These are phyloP conservation scores for Protomyces pachydermus DNA, from an alignment of 1,139 yeast species.

Conservation along the genomic window DNA sequence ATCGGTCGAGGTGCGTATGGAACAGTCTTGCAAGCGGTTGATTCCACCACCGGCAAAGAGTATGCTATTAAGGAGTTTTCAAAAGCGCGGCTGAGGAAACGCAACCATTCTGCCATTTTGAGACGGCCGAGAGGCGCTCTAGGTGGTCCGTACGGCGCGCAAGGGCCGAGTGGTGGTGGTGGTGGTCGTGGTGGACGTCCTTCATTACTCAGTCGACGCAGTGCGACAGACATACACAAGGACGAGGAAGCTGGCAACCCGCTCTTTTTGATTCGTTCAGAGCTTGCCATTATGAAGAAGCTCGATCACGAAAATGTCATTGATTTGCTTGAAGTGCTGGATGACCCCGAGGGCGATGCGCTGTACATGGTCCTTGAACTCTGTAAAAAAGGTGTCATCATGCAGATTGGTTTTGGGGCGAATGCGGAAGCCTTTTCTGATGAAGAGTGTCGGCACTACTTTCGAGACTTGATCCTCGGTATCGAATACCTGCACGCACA, in stretches of 20 bases:
- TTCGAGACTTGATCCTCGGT: conserved; percentile 82
- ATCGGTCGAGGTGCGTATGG: conserved; percentile 91
- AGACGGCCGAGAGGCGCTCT: conserved; percentile 34
- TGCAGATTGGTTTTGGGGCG: conserved; percentile 49
- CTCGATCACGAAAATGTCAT: conserved; percentile 78
- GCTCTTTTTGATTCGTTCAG: conserved; percentile 55
- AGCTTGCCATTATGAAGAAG: conserved; percentile 74
- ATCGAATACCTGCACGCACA: conserved; percentile 86
- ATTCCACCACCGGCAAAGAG: conserved; percentile 46
- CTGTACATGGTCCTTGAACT: conserved; percentile 72
- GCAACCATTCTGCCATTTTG: conserved; percentile 44
- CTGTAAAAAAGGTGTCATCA: conserved; percentile 51
- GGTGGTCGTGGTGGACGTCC: conserved; percentile 28
- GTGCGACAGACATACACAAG: conserved; percentile 43
- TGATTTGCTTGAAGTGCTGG: conserved; percentile 74
- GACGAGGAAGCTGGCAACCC: conserved; percentile 38
- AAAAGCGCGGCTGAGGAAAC: conserved; percentile 44
- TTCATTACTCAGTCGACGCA: conserved; percentile 36
- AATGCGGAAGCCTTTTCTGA: conserved; percentile 45
- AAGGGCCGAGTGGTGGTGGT: conserved; percentile 5
- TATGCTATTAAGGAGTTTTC: conserved; percentile 67
- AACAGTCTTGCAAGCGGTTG: conserved; percentile 76
- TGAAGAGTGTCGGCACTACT: conserved; percentile 45
- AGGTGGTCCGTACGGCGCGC: background rate
- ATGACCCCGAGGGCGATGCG: conserved; percentile 60